These are phyloP conservation scores for Parathielavia hyrcaniae DNA, from an alignment of 495 filamentous ascomycete species.

Conservation along the genomic window DNA sequence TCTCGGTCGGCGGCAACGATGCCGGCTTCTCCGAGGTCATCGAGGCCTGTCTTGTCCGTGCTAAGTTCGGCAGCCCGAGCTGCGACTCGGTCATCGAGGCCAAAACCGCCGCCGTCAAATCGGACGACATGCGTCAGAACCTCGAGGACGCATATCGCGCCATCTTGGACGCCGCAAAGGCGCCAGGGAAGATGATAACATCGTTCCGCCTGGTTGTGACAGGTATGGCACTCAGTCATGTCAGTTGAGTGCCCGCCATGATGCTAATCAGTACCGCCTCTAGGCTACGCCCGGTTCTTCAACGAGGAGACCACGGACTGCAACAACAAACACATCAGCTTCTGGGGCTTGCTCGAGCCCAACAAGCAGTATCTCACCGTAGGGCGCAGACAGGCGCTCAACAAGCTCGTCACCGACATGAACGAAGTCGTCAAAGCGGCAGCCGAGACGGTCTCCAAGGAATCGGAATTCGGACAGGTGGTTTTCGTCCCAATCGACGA, in stretches of 20 bases:
- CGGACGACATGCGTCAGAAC: neutral
- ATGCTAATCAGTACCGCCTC: neutral
- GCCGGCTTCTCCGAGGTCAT: neutral
- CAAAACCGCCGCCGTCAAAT: neutral
- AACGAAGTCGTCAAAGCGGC: neutral
- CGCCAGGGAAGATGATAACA: neutral
- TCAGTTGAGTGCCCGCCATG: neutral
- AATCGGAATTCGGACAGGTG: neutral
- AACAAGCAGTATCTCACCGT: slow-evolving; percentile 1
- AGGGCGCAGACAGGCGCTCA: neutral
- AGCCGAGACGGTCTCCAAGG: neutral
- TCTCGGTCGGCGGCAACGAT: slow-evolving; percentile 1
- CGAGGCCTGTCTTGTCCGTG: neutral
- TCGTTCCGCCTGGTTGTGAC: neutral
- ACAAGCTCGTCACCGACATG: slow-evolving; percentile 1
- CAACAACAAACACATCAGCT: neutral
- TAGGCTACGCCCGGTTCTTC: neutral
- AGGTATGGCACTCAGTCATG: neutral
- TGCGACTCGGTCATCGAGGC: neutral
- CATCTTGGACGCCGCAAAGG: neutral
- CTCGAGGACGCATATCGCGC: neutral
- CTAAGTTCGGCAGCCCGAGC: neutral
- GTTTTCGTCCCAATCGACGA: neutral
- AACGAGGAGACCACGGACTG: neutral
- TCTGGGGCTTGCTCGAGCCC: neutral